These are phyloP conservation scores for Pleurotus pulmonarius DNA, from an alignment of 768 basidiomycete genomes.

Conservation along the genomic window DNA sequence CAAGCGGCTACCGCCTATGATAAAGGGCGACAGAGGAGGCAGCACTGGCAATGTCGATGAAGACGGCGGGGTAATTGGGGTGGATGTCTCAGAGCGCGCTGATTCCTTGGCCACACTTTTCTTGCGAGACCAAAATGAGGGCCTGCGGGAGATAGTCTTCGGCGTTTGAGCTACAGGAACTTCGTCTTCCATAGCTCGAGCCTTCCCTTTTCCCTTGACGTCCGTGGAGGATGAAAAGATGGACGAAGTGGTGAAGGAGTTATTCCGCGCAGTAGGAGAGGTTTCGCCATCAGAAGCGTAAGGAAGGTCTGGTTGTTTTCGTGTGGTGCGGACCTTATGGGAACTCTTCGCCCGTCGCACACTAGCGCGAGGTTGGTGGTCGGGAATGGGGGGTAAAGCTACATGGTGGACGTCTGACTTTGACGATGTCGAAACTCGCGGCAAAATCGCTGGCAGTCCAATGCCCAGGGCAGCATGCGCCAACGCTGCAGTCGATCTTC, in stretches of 20 bases:
- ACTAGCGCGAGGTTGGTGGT: constrained; percentile 16
- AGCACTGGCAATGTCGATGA: constrained; percentile 21
- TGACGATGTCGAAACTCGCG: constrained; percentile 35
- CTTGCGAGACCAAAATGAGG: constrained; percentile 68
- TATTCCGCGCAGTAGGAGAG: neutral
- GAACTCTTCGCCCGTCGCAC: constrained; percentile 55
- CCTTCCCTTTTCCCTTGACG: constrained; percentile 39
- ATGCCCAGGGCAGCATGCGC: constrained; percentile 58
- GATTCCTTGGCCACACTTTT: constrained; percentile 19
- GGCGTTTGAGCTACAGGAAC: constrained; percentile 21
- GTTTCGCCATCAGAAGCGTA: constrained; percentile 16
- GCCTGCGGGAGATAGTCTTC: constrained; percentile 46
- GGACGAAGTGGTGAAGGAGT: neutral
- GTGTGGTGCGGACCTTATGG: constrained; percentile 30
- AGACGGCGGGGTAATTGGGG: neutral
- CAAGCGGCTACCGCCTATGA: constrained; percentile 12
- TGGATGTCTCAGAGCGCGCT: constrained; percentile 12
- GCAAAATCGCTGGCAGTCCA: constrained; percentile 53
- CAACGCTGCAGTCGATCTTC: constrained; percentile 35
- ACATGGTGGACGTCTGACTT: constrained; percentile 46
- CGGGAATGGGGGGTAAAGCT: constrained; percentile 32
- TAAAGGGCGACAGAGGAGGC: constrained; percentile 25
- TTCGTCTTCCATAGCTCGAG: constrained; percentile 16
- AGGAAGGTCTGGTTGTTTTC: constrained; percentile 10
- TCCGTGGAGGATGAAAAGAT: constrained; percentile 29